Conservation (phyloP, 2,329 filamentous ascomycete genomes). For the Diaporthe sp. region DNA sequence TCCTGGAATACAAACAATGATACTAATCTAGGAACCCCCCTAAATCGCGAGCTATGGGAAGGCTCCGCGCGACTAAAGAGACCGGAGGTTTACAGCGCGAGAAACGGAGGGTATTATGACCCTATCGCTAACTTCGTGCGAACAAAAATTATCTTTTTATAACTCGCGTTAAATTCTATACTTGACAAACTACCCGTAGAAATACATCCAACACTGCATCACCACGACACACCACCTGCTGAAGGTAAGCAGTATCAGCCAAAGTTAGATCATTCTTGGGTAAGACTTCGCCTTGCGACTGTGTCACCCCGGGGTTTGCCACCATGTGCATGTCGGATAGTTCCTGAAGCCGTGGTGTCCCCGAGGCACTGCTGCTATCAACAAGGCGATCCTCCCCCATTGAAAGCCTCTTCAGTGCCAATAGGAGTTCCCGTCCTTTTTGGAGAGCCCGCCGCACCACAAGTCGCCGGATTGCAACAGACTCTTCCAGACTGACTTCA, state of each 20-base stretch:
- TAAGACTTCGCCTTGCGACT: neutral
- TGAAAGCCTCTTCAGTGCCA: neutral
- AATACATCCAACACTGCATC: neutral
- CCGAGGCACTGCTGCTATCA: neutral
- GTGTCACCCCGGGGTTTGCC: neutral
- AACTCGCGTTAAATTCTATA: neutral
- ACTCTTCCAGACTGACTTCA: neutral
- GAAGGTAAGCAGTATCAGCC: neutral
- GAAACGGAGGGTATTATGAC: too few relatives aligned
- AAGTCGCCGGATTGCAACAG: neutral
- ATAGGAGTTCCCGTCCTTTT: neutral
- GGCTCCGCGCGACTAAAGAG: too few relatives aligned
- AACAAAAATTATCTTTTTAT: too few relatives aligned
- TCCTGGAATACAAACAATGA: too few relatives aligned
- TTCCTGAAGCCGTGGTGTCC: neutral
- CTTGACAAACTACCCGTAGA: neutral
- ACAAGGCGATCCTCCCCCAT: too few relatives aligned
- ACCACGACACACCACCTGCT: neutral
- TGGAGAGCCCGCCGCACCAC: neutral
- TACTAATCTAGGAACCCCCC: too few relatives aligned
- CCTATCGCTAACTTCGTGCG: too few relatives aligned
- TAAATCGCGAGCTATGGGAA: too few relatives aligned
- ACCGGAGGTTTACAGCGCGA: too few relatives aligned
- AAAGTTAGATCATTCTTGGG: neutral
- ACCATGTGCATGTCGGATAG: too few relatives aligned